Percentiles rank a stretch among this genome's conserved stretches.
Conservation (phyloP, 805 yeast species). For the Dipodascopsis tothii region DNA sequence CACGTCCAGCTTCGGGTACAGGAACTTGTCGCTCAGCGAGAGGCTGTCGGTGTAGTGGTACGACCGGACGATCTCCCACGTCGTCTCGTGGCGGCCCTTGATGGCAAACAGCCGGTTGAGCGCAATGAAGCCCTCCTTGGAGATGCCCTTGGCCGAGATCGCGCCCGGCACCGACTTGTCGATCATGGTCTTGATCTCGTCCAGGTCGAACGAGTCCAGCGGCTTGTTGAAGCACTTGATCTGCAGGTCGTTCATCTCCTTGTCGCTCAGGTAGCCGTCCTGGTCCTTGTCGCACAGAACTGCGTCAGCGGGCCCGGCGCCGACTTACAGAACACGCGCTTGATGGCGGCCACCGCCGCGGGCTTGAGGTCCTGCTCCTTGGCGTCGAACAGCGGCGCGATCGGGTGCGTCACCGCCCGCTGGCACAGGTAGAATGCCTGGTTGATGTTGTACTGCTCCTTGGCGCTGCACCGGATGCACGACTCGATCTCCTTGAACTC, state of each 20-base stretch:
- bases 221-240: constrained; percentile 61
- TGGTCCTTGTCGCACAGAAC: constrained; percentile 81
- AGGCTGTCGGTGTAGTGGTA: constrained; percentile 89
- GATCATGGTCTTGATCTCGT: constrained; percentile 35
- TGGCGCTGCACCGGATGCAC: constrained; percentile 82
- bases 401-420: constrained; percentile 84
- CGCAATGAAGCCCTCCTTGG: constrained; percentile 58
- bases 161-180: constrained; percentile 31
- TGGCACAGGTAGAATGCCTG: constrained; percentile 92
- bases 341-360: constrained; percentile 64
- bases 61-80: constrained; percentile 87
- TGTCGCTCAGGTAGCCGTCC: constrained; percentile 68
- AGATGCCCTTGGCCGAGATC: constrained; percentile 22
- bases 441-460: constrained; percentile 71
- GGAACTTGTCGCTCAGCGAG: constrained; percentile 67
- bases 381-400: constrained; percentile 89
- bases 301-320: not conserved
- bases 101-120: constrained; percentile 80
- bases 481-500: constrained; percentile 93
- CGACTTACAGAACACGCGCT: constrained; percentile 53
- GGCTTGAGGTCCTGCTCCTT: constrained; percentile 78
- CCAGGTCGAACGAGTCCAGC: constrained; percentile 37
- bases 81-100: constrained; percentile 89
- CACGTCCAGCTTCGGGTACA: constrained; percentile 70
- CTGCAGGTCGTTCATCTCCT: constrained; percentile 61